Percentiles rank a stretch among this genome's conserved stretches.
Conservation (phyloP, 2,329 filamentous ascomycete species). For the Fusarium dimerum region DNA sequence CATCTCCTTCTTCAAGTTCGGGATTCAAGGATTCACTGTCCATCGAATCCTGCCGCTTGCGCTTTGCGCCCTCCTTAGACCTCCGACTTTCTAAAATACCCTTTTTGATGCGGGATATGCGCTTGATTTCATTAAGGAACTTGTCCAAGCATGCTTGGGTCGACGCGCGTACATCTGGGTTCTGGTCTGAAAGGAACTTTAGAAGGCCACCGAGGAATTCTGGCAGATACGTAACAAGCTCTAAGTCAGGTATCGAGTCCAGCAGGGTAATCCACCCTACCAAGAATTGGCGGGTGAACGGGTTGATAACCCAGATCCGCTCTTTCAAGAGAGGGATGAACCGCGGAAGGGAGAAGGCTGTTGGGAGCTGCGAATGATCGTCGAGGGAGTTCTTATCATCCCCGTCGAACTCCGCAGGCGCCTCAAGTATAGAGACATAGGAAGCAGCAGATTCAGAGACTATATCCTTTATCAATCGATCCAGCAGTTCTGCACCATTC, state of each 20-base stretch:
- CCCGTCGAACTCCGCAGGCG: conserved; percentile 45
- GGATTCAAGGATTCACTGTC: conserved; percentile 64
- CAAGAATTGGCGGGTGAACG: conserved; percentile 91
- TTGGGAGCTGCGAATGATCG: conserved; percentile 61
- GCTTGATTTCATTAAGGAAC: conserved; percentile 90
- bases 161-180: conserved; percentile 90
- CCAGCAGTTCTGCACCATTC: conserved; percentile 92
- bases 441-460: conserved; percentile 93
- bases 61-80: conserved; percentile 65
- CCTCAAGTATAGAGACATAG: conserved; percentile 86
- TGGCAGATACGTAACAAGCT: conserved; percentile 88
- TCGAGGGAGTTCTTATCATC: conserved; percentile 49
- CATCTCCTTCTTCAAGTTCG: conserved; percentile 60
- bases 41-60: conserved; percentile 68
- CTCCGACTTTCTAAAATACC: conserved; percentile 86
- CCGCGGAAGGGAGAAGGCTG: conserved; percentile 84
- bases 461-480: conserved; percentile 94
- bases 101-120: conserved; percentile 89
- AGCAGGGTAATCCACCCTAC: conserved; percentile 95
- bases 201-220: conserved; percentile 88
- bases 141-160: conserved; percentile 87
- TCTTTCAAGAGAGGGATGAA: conserved; percentile 96
- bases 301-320: conserved; percentile 90
- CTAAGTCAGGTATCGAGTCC: conserved; percentile 94
- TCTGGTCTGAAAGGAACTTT: conserved; percentile 88